Evolutionary conservation across 2,329 filamentous ascomycete species (phyloP).

Genomic region (Teratosphaeria pseudoeucalypti): DNA sequence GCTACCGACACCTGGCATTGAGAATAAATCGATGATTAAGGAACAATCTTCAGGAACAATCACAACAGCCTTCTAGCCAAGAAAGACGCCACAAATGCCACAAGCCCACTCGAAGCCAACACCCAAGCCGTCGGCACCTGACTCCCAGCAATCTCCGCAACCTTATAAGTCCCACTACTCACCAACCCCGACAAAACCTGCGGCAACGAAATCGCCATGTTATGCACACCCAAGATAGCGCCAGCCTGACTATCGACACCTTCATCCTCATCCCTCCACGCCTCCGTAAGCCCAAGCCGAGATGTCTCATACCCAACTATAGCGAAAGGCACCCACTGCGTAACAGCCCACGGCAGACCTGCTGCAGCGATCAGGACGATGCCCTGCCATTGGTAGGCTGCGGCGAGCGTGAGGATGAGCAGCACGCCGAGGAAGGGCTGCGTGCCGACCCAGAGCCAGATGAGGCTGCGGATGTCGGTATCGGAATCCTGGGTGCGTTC

Average conservation of each 20-base stretch:
- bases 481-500: background rate
- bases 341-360: background rate
- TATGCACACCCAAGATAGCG: background rate
- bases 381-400: background rate
- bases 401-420: background rate
- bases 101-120: background rate
- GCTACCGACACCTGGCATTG: background rate
- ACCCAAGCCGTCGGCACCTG: background rate
- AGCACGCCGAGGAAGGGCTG: background rate
- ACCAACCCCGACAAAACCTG: background rate
- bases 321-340: background rate
- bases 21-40: background rate
- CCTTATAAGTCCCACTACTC: background rate
- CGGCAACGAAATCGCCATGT: background rate
- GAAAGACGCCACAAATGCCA: background rate
- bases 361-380: background rate
- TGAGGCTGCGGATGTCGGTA: background rate
- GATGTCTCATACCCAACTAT: background rate
- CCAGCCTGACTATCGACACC: background rate
- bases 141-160: background rate
- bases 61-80: background rate
- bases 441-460: background rate
- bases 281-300: background rate
- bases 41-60: background rate
- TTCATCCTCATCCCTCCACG: background rate